phyloP scores from a whole-genome alignment of 73 alveolate genomes.

The Paraurostyla sp. region DNA sequence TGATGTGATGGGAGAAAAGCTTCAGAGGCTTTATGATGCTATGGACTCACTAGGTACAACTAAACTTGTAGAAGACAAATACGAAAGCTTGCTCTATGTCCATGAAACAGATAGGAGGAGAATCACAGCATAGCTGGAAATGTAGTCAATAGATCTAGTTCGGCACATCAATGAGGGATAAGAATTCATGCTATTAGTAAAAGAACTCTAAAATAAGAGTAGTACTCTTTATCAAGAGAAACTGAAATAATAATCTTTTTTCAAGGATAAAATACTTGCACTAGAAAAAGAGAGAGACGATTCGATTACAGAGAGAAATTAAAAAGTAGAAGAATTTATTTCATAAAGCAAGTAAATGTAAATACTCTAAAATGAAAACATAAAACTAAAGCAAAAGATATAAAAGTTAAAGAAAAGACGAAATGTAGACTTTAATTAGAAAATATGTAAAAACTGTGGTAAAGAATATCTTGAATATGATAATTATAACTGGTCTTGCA shows the following conservation, averaged over 20 bases:
- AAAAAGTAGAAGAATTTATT: slow-evolving; percentile 26
- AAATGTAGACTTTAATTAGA: slow-evolving; percentile 22
- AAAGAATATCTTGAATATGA: slow-evolving; percentile 62
- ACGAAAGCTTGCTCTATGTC: background rate
- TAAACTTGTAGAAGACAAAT: slow-evolving; percentile 8
- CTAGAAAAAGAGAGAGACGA: slow-evolving; percentile 26
- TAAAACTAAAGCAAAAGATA: slow-evolving; percentile 45
- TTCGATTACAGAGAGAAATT: background rate
- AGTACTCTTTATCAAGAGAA: background rate
- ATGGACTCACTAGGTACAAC: slow-evolving; percentile 24
- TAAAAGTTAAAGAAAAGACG: slow-evolving; percentile 27
- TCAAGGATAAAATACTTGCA: background rate
- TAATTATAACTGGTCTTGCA: slow-evolving; percentile 80
- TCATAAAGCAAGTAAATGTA: background rate
- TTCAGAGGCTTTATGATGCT: slow-evolving; percentile 52
- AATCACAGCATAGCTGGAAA: background rate
- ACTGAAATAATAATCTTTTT: background rate
- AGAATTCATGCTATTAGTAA: background rate
- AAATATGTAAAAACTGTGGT: slow-evolving; percentile 72
- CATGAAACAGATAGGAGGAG: background rate
- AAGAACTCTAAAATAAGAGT: background rate
- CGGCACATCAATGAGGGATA: background rate
- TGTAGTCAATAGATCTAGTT: background rate
- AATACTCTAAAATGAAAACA: background rate
- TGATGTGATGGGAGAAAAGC: slow-evolving; percentile 69